Conservation (phyloP, 805 yeast species). For the Dipodascus geniculatus region DNA sequence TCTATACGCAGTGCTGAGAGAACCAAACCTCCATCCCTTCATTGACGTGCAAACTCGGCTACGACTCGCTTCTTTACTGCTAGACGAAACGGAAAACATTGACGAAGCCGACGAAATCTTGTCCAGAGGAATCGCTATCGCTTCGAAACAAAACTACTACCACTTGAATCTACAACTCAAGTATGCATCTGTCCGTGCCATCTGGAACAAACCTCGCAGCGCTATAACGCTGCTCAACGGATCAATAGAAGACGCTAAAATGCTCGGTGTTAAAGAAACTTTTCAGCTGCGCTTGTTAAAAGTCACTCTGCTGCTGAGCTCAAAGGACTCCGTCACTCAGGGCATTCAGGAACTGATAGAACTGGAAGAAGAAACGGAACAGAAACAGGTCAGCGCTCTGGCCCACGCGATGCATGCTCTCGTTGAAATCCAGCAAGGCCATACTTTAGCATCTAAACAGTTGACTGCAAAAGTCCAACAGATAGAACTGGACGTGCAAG, state of each 20-base stretch:
- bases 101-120: constrained; percentile 99
- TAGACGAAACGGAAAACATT: constrained; percentile 22
- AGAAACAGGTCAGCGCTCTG: background rate
- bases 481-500: background rate
- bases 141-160: background rate
- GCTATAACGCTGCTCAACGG: background rate
- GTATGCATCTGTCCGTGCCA: background rate
- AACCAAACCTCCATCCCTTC: background rate
- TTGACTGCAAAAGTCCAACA: background rate
- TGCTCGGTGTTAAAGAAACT: background rate
- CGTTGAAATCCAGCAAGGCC: background rate
- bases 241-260: background rate
- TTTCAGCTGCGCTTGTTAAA: background rate
- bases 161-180: background rate
- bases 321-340: background rate
- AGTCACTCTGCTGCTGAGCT: background rate
- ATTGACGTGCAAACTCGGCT: background rate
- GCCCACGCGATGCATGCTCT: background rate
- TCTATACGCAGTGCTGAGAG: background rate
- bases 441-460: background rate
- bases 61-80: background rate
- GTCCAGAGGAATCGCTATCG: constrained; percentile 46
- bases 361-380: background rate
- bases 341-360: background rate
- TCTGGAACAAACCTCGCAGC: background rate